Evolutionary conservation across 192 early-diverging fungal species (phyloP), one percentile per base, ranked within the genome.

Genomic region (Backusella tuberculispora): DNA sequence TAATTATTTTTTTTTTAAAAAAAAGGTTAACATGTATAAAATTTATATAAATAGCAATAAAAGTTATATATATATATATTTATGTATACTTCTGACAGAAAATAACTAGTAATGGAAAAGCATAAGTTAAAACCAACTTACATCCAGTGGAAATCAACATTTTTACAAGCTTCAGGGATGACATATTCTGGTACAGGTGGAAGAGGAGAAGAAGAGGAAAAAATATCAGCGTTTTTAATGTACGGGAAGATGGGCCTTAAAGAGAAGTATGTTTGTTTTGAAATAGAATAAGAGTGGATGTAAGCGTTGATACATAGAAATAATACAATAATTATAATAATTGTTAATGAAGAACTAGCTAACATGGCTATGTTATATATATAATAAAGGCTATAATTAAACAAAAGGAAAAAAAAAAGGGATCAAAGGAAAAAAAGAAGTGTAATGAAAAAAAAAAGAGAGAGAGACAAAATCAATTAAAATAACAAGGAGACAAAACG

Each of bases 111-210:
- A 34, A 2, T 34, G 2, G 29, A 34, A 34, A 1, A 34, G 2
- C 29, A 34, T 2, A 34, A 34, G 29, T 34, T 34, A 60, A 12
- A 24, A 12, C 21, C 12, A 60, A 26, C 53, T 60, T 60, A 60
- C 53, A 60, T 60, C 53, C 53, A 60, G 21, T 19, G 53, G 10
- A 60, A 60, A 60, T 60, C 53, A 60, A 24, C 53, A 60, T 60
- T 12, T 60, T 26, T 60, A 60, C 53, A 60, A 21, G 53, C 53
- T 60, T 60, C 53, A 26, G 53, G 53, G 9, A 60, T 60, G 4
- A 4, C 24, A n/a, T 60, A 26, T 60, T 60, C 53, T 60, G n/a
- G 21, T 26, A n/a, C 53, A 60, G 29, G 29, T 34, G 21, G 53
- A 60, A n/a, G 21, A 60, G 53, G 10, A 4, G 53, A 46, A 12